Conservation (phyloP, 164 flowering plant genomes). For the Vitis vinifera region DNA sequence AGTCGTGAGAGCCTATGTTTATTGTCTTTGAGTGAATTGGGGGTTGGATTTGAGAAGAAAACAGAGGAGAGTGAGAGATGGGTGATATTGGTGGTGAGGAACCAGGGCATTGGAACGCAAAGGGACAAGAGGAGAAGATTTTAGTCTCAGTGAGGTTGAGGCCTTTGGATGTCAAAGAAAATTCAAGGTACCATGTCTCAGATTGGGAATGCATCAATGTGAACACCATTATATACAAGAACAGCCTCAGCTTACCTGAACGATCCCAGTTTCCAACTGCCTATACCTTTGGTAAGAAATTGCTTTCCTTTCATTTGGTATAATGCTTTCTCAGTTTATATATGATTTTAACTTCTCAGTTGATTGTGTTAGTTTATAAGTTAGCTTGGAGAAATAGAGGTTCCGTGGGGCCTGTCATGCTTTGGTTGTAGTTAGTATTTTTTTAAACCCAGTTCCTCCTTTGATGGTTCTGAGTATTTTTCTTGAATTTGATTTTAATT, state of each 20-base stretch:
- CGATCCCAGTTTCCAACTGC: conserved; percentile 31
- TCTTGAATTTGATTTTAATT: no score
- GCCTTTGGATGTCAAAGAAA: conserved; percentile 38
- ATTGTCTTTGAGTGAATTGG: no score
- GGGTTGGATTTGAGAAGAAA: no score
- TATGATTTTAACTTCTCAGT: no score
- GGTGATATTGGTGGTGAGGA: conserved; percentile 19
- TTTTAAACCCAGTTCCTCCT: no score
- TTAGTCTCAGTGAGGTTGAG: conserved; percentile 35
- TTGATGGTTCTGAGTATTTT: no score
- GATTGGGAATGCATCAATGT: conserved; percentile 46
- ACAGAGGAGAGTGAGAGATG: background rate
- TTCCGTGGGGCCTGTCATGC: no score
- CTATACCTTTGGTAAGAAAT: conserved; percentile 30
- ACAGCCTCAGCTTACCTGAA: conserved; percentile 11
- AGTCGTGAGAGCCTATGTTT: no score
- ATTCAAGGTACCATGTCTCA: conserved; percentile 21
- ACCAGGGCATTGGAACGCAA: background rate
- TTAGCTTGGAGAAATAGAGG: no score
- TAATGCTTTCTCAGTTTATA: no score
- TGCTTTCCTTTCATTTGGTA: background rate
- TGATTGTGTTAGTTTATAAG: no score
- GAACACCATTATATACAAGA: conserved; percentile 32
- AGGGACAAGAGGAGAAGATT: conserved; percentile 27
- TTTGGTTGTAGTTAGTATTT: no score